phyloP scores from a whole-genome alignment of 2,329 filamentous ascomycete species.

The Malbranchea cinnamomea region DNA sequence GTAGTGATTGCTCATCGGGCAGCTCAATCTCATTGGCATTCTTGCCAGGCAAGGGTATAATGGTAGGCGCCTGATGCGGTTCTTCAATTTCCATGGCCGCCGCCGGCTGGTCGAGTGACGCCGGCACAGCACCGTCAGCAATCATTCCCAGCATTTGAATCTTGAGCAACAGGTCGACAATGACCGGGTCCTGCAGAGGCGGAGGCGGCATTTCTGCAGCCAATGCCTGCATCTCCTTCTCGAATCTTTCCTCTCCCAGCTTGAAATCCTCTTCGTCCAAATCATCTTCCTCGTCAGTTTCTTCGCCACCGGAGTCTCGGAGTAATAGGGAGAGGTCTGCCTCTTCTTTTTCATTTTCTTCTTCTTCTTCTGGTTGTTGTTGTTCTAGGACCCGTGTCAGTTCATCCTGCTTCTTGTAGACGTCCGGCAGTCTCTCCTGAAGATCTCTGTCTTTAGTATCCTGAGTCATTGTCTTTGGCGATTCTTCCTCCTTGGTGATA shows the following conservation, averaged over 20 bases:
- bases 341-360: slow-evolving; percentile 1
- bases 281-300: slow-evolving; percentile 29
- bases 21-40: slow-evolving; percentile 13
- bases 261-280: slow-evolving; percentile 34
- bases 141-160: slow-evolving; percentile 32
- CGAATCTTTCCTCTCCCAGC: slow-evolving; percentile 29
- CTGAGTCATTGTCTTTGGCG: too few species aligned
- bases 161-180: slow-evolving; percentile 27
- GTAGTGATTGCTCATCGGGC: too few species aligned
- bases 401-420: too few species aligned
- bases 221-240: slow-evolving; percentile 29
- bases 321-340: slow-evolving; percentile 15
- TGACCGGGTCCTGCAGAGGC: slow-evolving; percentile 26
- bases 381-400: too few species aligned
- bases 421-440: too few species aligned
- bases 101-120: slow-evolving; percentile 15
- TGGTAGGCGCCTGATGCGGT: slow-evolving; percentile 5
- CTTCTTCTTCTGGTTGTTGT: too few species aligned
- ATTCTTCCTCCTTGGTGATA: too few species aligned
- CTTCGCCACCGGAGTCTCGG: slow-evolving; percentile 26
- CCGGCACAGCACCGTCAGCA: slow-evolving; percentile 19
- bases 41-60: slow-evolving; percentile 13
- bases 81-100: slow-evolving; percentile 12
- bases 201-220: slow-evolving; percentile 28
- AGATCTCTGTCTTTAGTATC: too few species aligned